Conservation (phyloP, 2,329 filamentous ascomycete genomes). For the Ascochyta pisi region DNA sequence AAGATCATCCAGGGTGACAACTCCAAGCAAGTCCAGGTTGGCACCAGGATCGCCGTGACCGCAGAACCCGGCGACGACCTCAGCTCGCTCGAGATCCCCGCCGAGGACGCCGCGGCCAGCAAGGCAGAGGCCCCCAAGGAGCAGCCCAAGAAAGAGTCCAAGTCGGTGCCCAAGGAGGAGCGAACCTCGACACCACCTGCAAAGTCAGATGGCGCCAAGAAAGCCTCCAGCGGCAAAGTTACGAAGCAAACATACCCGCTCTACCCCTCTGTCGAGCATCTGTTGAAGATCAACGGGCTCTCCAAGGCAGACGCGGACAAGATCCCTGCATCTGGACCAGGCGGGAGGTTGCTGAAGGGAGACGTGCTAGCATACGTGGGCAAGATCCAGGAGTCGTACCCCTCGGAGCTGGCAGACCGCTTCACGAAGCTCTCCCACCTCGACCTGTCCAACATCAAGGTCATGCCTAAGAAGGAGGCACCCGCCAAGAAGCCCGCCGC, state of each 20-base stretch:
- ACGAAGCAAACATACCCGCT: constrained; percentile 74
- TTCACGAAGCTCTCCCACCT: constrained; percentile 81
- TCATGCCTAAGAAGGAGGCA: constrained; percentile 61
- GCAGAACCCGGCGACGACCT: constrained; percentile 84
- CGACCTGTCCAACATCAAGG: constrained; percentile 94
- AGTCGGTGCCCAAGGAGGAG: constrained; percentile 43
- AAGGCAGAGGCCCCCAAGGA: constrained; percentile 46
- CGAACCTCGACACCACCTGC: constrained; percentile 41
- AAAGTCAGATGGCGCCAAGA: constrained; percentile 39
- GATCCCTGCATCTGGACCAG: constrained; percentile 87
- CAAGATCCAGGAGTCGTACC: constrained; percentile 73
- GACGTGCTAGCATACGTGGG: constrained; percentile 93
- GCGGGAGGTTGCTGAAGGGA: constrained; percentile 89
- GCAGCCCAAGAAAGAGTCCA: constrained; percentile 32
- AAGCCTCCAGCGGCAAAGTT: constrained; percentile 52
- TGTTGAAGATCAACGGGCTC: constrained; percentile 81
- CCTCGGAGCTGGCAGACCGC: constrained; percentile 71
- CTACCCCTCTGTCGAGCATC: constrained; percentile 81
- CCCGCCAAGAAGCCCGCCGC: constrained; percentile 56
- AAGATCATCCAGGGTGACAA: constrained; percentile 81
- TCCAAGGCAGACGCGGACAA: constrained; percentile 76
- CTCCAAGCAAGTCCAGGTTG: constrained; percentile 78
- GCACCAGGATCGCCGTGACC: constrained; percentile 80
- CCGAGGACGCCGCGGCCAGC: constrained; percentile 63
- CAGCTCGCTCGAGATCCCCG: constrained; percentile 74